Evolutionary conservation across 2,329 filamentous ascomycete genomes (phyloP), one percentile per base, ranked within the genome.

Genomic region (Neofusicoccum cordaticola): DNA sequence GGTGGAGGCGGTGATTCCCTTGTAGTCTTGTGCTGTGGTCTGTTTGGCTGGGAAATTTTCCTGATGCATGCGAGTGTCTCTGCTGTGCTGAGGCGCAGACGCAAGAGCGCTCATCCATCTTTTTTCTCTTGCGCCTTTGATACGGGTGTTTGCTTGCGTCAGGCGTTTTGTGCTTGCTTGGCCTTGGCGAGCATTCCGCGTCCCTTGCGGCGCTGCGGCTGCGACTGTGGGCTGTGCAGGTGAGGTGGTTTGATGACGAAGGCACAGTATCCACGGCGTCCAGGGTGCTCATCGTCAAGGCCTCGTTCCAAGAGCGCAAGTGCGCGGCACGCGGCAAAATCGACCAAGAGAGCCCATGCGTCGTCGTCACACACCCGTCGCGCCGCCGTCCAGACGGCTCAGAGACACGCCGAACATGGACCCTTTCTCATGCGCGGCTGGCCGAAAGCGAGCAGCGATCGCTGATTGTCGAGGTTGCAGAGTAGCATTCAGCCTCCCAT

Each of bases 161-260:
- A 17, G 8, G 17, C 44, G 44, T 5, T 48, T 3, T 31, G 47
- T 50, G 12, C 22, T 50, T 12, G 51, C 37, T 53, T 53, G 51
- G 51, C 35, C 17, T 35, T 39, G 50, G 35, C 50, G 50, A 35
- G 34, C 8, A 13, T 35, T 39, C 6, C 27, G 8, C n/a, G 50
- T 17, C n/a, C 8, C 27, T 4, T 51, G 19, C 22, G 31, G 47
- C 47, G 17, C 19, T 39, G 37, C 17, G 4, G 27, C 5, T 31
- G 27, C 37, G 2, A 39, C 11, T 39, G 53, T 34, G 39, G 53
- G 39, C 53, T 45, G 53, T 45, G 53, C 53, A 31, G 27, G 27
- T 31, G 11, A 42, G 13, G 35, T 56, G 51, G 51, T 58, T 58
- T 58, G 53, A 58, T 58, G 27, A 58, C 53, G 39, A 35, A 44